Conservation (phyloP, 805 yeast genomes). For the Wickerhamomyces mucosus region DNA sequence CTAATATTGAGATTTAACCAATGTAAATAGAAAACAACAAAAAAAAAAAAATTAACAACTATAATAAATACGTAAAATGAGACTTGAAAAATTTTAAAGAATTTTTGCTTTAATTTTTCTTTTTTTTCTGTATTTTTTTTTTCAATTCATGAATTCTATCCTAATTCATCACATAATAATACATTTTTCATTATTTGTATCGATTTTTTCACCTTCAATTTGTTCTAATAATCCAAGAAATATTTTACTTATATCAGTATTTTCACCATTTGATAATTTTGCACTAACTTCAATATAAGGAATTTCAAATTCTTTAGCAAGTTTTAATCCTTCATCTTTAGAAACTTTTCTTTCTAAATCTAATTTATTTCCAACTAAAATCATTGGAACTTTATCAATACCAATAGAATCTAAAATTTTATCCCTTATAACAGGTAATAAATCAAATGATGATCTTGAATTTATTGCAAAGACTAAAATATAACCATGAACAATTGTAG, state of each 20-base stretch:
- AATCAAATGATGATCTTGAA: constrained; percentile 67
- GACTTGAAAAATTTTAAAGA: too few relatives aligned
- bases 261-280: constrained; percentile 66
- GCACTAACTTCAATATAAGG: constrained; percentile 83
- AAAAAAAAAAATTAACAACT: too few relatives aligned
- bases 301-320: constrained; percentile 58
- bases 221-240: constrained; percentile 51
- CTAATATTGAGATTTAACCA: too few relatives aligned
- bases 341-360: constrained; percentile 62
- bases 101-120: too few relatives aligned
- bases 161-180: constrained; percentile 28
- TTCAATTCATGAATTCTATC: too few relatives aligned
- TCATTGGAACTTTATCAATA: constrained; percentile 63
- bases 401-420: constrained; percentile 70
- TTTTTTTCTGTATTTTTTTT: too few relatives aligned
- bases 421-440: constrained; percentile 69
- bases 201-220: constrained; percentile 58
- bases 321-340: constrained; percentile 44
- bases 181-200: constrained; percentile 41
- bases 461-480: constrained; percentile 75
- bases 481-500: constrained; percentile 75
- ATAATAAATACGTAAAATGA: too few relatives aligned
- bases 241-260: constrained; percentile 54
- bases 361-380: constrained; percentile 67
- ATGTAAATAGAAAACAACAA: too few relatives aligned